These are phyloP conservation scores for Pichia membranifaciens DNA, from an alignment of 805 yeast genomes.

Conservation along the genomic window DNA sequence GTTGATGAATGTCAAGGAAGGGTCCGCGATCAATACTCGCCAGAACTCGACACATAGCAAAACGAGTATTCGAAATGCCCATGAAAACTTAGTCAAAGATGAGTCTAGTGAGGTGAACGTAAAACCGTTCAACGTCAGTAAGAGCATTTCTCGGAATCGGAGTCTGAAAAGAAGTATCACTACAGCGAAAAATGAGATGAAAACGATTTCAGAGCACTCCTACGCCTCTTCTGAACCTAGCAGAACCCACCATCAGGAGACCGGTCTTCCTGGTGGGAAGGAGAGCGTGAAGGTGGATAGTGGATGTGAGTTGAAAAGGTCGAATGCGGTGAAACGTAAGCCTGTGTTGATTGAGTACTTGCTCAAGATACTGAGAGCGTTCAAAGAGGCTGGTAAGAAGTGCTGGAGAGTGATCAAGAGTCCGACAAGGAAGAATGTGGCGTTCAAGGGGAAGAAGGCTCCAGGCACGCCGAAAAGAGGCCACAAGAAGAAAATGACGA, in stretches of 20 bases:
- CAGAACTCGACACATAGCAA: background rate
- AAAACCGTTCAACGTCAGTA: slow-evolving; percentile 2
- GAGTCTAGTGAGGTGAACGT: background rate
- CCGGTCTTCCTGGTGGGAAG: background rate
- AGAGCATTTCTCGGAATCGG: background rate
- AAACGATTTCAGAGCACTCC: background rate
- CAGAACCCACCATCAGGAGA: background rate
- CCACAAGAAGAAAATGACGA: background rate
- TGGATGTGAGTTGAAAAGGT: slow-evolving; percentile 22
- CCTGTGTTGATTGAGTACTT: slow-evolving; percentile 26
- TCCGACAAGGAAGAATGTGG: slow-evolving; percentile 12
- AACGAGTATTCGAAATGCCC: background rate
- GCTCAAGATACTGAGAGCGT: slow-evolving; percentile 10
- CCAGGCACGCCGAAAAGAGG: background rate
- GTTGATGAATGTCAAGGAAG: background rate
- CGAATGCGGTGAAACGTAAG: slow-evolving; percentile 30
- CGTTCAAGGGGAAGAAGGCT: slow-evolving; percentile 3
- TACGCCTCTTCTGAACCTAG: background rate
- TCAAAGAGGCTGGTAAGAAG: slow-evolving; percentile 13
- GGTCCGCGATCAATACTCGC: background rate
- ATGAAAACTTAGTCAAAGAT: background rate
- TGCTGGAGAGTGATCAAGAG: slow-evolving; percentile 20
- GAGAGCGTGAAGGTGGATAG: slow-evolving; percentile 5
- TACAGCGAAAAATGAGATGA: background rate
- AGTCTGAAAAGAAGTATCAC: slow-evolving; percentile 6